Percentiles rank a stretch among this genome's conserved stretches.
Evolutionary conservation across 2,329 filamentous ascomycete genomes (phyloP).

Genomic region (Chrysoporthe austroafricana): DNA sequence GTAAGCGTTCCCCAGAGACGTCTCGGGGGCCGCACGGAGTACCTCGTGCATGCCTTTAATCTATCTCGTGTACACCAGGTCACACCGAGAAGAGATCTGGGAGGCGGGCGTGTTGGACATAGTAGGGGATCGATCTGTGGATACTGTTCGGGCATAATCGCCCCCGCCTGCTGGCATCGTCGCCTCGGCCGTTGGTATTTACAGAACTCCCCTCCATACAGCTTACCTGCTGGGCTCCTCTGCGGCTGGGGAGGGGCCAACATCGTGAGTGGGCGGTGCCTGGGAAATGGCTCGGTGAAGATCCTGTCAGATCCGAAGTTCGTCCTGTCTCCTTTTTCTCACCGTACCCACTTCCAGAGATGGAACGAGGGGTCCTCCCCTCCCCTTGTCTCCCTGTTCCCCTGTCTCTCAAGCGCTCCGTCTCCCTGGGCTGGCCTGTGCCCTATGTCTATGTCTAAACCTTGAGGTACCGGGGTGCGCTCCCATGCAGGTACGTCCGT

Average conservation of each 20-base stretch:
- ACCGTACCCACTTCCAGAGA: slow-evolving; percentile 25
- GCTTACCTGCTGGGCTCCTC: background rate
- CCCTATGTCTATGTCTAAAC: slow-evolving; percentile 10
- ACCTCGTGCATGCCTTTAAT: slow-evolving; percentile 22
- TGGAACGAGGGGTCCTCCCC: slow-evolving; percentile 22
- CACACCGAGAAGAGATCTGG: background rate
- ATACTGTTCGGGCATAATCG: background rate
- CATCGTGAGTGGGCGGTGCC: slow-evolving; percentile 3
- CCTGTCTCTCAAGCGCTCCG: slow-evolving; percentile 19
- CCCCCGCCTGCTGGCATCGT: background rate
- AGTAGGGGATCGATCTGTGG: background rate
- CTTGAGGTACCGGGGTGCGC: background rate
- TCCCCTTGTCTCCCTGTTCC: slow-evolving; percentile 16
- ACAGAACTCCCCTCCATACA: too few relatives aligned
- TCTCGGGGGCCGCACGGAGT: slow-evolving; percentile 7
- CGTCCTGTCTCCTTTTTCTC: slow-evolving; percentile 21
- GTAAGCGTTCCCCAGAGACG: slow-evolving; percentile 8
- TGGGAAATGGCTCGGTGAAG: slow-evolving; percentile 4
- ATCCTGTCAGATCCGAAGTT: slow-evolving; percentile 20
- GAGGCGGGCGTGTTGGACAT: background rate
- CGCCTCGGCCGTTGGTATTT: background rate
- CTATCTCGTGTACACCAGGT: slow-evolving; percentile 23
- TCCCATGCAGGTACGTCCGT: background rate
- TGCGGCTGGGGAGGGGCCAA: background rate
- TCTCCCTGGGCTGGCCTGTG: slow-evolving; percentile 20